Percentiles rank a stretch among this genome's conserved stretches.
Evolutionary conservation across 176 grass and related monocot species (phyloP).

Genomic region (Canna indica): DNA sequence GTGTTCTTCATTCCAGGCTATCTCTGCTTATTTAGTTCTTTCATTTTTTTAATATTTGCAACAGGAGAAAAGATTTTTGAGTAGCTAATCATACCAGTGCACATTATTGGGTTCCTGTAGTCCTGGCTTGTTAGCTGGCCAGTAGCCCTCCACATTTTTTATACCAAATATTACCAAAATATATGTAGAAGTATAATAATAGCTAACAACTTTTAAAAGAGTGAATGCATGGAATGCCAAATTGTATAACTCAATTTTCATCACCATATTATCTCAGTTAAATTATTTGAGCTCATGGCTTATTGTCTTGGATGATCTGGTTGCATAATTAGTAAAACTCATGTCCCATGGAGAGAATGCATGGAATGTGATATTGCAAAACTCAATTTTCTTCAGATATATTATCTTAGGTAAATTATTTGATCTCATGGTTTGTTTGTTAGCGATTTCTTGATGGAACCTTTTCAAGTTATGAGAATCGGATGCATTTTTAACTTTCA

Average conservation of each 20-base stretch:
- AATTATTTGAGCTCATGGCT: background rate
- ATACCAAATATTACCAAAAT: background rate
- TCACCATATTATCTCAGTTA: background rate
- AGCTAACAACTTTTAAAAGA: background rate
- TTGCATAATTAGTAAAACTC: background rate
- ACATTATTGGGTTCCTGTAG: background rate
- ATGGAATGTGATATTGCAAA: too few species aligned
- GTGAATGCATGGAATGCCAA: background rate
- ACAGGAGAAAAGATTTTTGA: conserved; percentile 82
- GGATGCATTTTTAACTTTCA: too few species aligned
- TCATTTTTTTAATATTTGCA: conserved; percentile 66
- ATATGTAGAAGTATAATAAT: background rate
- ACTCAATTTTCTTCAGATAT: too few species aligned
- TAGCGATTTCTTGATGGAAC: too few species aligned
- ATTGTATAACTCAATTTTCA: background rate
- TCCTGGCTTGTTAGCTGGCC: background rate
- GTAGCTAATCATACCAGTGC: conserved; percentile 11
- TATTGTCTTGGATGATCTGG: background rate
- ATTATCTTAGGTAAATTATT: too few species aligned
- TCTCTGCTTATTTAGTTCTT: conserved; percentile 69
- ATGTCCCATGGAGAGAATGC: too few species aligned
- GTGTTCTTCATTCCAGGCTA: conserved; percentile 66
- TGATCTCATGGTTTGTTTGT: too few species aligned
- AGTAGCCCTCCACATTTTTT: background rate
- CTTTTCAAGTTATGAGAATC: too few species aligned